A percentile compares a stretch with the other conserved stretches of the same genome.
Conservation (phyloP, 2,329 filamentous ascomycete species). For the Tolypocladium album region DNA sequence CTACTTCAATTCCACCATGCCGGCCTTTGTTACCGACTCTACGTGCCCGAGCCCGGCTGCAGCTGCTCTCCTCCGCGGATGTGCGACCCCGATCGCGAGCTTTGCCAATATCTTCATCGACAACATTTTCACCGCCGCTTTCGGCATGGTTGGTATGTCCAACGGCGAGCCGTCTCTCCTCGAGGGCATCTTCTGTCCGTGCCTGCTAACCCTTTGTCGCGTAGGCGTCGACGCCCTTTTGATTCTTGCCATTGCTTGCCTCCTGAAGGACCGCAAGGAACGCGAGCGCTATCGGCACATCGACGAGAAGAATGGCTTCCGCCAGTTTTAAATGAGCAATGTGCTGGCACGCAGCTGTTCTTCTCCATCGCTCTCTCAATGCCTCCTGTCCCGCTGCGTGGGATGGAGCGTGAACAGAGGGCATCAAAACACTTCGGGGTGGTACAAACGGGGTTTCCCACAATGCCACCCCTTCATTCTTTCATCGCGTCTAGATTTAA, state of each 20-base stretch:
- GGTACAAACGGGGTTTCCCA: background rate
- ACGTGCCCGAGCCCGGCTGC: slow-evolving; percentile 60
- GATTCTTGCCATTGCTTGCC: slow-evolving; percentile 60
- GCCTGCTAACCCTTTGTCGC: background rate
- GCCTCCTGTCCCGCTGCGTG: background rate
- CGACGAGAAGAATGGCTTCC: slow-evolving; percentile 61
- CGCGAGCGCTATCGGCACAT: slow-evolving; percentile 69
- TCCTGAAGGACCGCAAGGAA: slow-evolving; percentile 74
- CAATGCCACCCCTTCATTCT: background rate
- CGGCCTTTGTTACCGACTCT: slow-evolving; percentile 58
- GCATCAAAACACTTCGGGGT: background rate
- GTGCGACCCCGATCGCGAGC: slow-evolving; percentile 53
- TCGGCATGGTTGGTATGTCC: slow-evolving; percentile 60
- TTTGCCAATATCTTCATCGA: slow-evolving; percentile 65
- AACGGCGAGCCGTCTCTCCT: background rate
- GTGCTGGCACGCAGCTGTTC: background rate
- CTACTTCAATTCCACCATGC: slow-evolving; percentile 61
- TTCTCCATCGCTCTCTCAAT: background rate
- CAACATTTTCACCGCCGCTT: slow-evolving; percentile 66
- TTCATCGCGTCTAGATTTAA: background rate
- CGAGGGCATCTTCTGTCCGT: background rate
- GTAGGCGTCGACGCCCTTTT: slow-evolving; percentile 54
- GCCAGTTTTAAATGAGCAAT: slow-evolving; percentile 2
- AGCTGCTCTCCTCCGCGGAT: slow-evolving; percentile 60
- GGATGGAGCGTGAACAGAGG: background rate